Percentiles rank a stretch among this genome's conserved stretches.
Conservation (phyloP, 2,329 filamentous ascomycete genomes). For the Furcasterigmium sp. region DNA sequence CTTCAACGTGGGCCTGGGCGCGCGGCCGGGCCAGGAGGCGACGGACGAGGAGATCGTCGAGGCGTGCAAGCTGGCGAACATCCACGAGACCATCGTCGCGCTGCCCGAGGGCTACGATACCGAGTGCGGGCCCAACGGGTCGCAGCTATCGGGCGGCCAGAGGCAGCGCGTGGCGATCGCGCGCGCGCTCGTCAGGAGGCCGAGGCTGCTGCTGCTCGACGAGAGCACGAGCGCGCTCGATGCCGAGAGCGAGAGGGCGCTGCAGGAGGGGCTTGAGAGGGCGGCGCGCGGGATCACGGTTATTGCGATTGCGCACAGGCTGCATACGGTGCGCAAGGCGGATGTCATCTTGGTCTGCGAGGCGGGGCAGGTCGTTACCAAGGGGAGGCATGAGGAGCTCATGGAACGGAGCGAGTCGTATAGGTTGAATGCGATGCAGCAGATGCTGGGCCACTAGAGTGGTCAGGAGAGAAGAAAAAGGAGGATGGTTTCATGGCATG, state of each 20-base stretch:
- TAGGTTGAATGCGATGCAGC: constrained; percentile 24
- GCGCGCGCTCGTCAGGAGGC: constrained; percentile 65
- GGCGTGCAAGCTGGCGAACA: constrained; percentile 63
- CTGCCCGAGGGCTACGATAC: constrained; percentile 64
- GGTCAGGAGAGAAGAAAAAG: no score
- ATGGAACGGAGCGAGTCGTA: constrained; percentile 21
- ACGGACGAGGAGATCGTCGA: constrained; percentile 58
- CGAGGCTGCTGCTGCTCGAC: constrained; percentile 70
- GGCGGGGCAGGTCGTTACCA: constrained; percentile 35
- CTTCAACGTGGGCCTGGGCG: constrained; percentile 53
- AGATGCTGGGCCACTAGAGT: constrained; percentile 15
- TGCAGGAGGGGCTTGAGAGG: constrained; percentile 62
- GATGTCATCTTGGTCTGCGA: constrained; percentile 53
- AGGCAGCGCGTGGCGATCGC: constrained; percentile 75
- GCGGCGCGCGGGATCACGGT: constrained; percentile 49
- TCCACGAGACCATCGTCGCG: constrained; percentile 60
- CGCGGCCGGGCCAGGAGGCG: constrained; percentile 47
- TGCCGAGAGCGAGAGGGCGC: constrained; percentile 58
- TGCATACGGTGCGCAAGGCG: constrained; percentile 51
- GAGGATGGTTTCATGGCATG: no score
- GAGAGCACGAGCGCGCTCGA: constrained; percentile 79
- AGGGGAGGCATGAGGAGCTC: constrained; percentile 21
- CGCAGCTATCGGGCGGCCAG: constrained; percentile 72
- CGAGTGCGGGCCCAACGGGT: constrained; percentile 65
- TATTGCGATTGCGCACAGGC: constrained; percentile 52